Percentiles rank a stretch among this genome's conserved stretches.
Conservation (phyloP, 352 stramenopile species). For the Globisporangium echinulatum region DNA sequence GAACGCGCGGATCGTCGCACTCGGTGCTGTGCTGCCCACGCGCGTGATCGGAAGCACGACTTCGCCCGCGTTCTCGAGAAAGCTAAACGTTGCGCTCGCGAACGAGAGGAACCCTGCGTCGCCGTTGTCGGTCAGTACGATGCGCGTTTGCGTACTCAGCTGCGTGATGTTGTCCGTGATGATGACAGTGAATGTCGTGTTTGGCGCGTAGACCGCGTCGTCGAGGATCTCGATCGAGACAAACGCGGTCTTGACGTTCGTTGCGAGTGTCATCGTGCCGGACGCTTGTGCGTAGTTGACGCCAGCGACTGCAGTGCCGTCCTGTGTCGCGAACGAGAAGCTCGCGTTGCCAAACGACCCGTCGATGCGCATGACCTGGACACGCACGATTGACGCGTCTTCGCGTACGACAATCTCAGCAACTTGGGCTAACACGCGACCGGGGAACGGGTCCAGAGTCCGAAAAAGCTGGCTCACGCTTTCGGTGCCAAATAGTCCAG, state of each 20-base stretch:
- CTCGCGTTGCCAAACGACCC: conserved; percentile 38
- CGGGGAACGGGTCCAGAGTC: conserved; percentile 29
- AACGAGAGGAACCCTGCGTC: conserved; percentile 54
- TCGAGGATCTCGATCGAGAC: conserved; percentile 36
- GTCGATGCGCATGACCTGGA: conserved; percentile 38
- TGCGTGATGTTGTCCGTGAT: conserved; percentile 23
- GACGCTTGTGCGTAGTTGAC: conserved; percentile 25
- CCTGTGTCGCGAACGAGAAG: conserved; percentile 28
- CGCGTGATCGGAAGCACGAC: conserved; percentile 24
- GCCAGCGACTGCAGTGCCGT: conserved; percentile 24
- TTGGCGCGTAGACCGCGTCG: conserved; percentile 32
- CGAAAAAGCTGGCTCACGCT: conserved; percentile 17
- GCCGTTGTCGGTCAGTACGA: conserved; percentile 41
- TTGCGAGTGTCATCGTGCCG: conserved; percentile 15
- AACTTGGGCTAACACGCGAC: conserved; percentile 20
- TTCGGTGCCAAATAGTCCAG: conserved; percentile 19
- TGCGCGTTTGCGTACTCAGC: conserved; percentile 18
- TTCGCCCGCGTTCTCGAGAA: conserved; percentile 28
- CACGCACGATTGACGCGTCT: conserved; percentile 13
- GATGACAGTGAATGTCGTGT: conserved; percentile 32
- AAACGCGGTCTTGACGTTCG: conserved; percentile 21
- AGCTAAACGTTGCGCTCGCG: conserved; percentile 1
- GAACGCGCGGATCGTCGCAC: conserved; percentile 21
- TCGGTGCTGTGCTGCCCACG: conserved; percentile 18
- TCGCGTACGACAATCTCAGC: conserved; percentile 22